Conservation (phyloP, 2,329 filamentous ascomycete species). For the Phialophora chinensis region DNA sequence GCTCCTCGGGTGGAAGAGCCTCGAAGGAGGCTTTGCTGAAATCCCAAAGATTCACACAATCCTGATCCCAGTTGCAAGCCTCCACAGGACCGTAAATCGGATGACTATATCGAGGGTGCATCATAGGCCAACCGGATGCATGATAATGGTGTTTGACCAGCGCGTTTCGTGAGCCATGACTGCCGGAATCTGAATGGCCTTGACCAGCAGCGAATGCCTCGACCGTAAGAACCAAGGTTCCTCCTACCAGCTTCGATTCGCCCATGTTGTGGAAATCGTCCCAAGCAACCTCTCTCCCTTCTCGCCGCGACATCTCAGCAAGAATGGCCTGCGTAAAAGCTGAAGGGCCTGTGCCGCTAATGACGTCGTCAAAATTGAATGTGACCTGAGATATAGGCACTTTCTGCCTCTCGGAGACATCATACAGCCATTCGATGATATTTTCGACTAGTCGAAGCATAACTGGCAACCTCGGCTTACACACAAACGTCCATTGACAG, state of each 20-base stretch:
- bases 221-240: constrained; percentile 70
- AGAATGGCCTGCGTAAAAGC: constrained; percentile 72
- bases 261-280: constrained; percentile 68
- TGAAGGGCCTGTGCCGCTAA: constrained; percentile 73
- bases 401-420: constrained; percentile 64
- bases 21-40: constrained; percentile 67
- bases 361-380: constrained; percentile 74
- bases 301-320: constrained; percentile 64
- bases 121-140: constrained; percentile 72
- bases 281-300: constrained; percentile 62
- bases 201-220: constrained; percentile 76
- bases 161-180: constrained; percentile 69
- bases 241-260: constrained; percentile 69
- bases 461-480: constrained; percentile 69
- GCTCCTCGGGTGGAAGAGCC: constrained; percentile 63
- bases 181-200: constrained; percentile 74
- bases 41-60: constrained; percentile 71
- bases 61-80: constrained; percentile 70
- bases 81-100: constrained; percentile 74
- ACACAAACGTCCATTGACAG: constrained; percentile 78
- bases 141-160: constrained; percentile 78
- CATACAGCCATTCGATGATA: constrained; percentile 70
- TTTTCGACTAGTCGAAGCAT: constrained; percentile 72
- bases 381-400: constrained; percentile 65
- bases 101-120: constrained; percentile 70